A percentile compares a stretch with the other conserved stretches of the same genome.
phyloP scores from a whole-genome alignment of 2,329 filamentous ascomycete genomes.

The Trichoderma asperellum region DNA sequence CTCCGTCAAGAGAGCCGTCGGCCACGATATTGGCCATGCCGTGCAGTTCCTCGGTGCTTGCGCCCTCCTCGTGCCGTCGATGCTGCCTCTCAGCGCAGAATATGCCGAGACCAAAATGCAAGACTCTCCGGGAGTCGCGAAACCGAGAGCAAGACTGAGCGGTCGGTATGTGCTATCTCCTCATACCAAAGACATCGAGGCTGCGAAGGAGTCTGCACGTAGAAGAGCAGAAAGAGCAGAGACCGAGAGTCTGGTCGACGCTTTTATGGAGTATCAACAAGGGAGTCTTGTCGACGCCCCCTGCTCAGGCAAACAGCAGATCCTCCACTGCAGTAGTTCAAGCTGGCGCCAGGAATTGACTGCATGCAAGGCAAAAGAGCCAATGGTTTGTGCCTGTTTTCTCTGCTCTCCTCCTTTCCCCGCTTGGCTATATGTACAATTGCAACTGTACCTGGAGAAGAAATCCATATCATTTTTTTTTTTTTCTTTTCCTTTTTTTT shows the following conservation, averaged over 20 bases:
- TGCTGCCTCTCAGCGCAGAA: neutral
- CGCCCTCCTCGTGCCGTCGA: neutral
- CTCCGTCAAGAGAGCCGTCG: neutral
- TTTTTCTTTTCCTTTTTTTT: neutral
- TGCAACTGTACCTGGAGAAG: neutral
- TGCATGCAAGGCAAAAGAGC: neutral
- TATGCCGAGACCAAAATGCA: neutral
- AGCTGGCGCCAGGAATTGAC: neutral
- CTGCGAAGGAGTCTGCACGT: neutral
- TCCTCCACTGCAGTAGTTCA: neutral
- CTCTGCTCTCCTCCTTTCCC: neutral
- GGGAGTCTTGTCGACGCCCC: slow-evolving; percentile 20
- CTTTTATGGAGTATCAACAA: neutral
- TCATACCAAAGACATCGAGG: slow-evolving; percentile 4
- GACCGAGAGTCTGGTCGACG: neutral
- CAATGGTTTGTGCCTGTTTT: neutral
- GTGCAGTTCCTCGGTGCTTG: neutral
- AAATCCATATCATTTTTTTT: neutral
- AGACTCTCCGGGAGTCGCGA: neutral
- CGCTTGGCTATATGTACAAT: neutral
- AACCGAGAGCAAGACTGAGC: neutral
- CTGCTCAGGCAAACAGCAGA: slow-evolving; percentile 12
- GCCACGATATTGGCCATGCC: neutral
- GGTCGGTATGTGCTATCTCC: neutral
- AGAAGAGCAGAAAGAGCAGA: neutral